Percentiles rank a stretch among this genome's conserved stretches.
Conservation (phyloP, 768 basidiomycete species). For the Rhizopogon vulgaris region DNA sequence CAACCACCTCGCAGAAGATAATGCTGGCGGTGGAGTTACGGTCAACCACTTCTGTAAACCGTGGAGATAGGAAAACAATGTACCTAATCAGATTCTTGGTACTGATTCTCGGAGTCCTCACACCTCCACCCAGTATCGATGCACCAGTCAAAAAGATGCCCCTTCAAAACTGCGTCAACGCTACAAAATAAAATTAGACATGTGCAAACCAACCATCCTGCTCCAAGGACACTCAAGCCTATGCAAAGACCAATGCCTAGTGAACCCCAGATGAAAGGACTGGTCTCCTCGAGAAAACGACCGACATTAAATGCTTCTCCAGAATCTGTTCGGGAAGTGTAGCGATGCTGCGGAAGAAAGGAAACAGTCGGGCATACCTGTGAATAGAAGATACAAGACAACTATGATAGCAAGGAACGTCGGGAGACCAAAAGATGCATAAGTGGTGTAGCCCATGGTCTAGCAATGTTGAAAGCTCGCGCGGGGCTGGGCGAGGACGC, state of each 20-base stretch:
- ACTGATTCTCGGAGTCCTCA: slow-evolving; percentile 85
- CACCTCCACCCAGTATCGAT: slow-evolving; percentile 95
- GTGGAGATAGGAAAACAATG: slow-evolving; percentile 10
- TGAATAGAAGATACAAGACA: slow-evolving; percentile 85
- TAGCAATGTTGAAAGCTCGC: background rate
- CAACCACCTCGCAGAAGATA: slow-evolving; percentile 99
- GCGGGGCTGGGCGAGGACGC: background rate
- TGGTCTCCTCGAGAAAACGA: slow-evolving; percentile 88
- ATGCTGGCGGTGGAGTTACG: slow-evolving; percentile 46
- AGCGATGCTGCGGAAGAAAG: background rate
- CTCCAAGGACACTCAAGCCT: slow-evolving; percentile 89
- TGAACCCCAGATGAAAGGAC: slow-evolving; percentile 89
- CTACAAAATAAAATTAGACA: background rate
- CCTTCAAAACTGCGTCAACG: slow-evolving; percentile 40
- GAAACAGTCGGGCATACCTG: slow-evolving; percentile 46
- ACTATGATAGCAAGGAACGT: slow-evolving; percentile 57
- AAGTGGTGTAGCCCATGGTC: slow-evolving; percentile 30
- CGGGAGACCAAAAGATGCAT: slow-evolving; percentile 67
- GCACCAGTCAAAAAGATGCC: slow-evolving; percentile 96
- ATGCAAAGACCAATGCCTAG: slow-evolving; percentile 90
- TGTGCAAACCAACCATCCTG: slow-evolving; percentile 71
- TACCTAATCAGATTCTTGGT: slow-evolving; percentile 98
- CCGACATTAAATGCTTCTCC: slow-evolving; percentile 94
- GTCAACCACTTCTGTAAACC: background rate
- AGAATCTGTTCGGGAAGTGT: slow-evolving; percentile 46